Base-by-base conservation (phyloP, 306 rosid species). In the Lithocarpus polystachyus region DNA sequence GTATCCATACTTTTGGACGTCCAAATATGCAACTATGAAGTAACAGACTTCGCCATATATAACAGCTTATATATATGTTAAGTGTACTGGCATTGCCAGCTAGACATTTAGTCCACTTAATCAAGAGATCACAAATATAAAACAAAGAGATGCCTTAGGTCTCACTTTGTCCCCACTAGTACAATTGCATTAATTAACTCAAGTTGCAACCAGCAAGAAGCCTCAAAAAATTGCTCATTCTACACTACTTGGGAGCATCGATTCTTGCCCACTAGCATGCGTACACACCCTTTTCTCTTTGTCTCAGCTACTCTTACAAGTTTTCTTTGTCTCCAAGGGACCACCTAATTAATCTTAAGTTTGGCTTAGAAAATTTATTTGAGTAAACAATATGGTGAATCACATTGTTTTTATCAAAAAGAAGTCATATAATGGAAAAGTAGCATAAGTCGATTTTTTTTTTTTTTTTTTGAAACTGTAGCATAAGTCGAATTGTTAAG, bases 91-190 rank as follows among this genome's bases (percentile, higher is more conserved):
- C 70, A 61, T 59, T 71, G 86, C 84, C 75, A 45, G 43, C 69
- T 67, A n/a, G 40, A 62, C 37, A 17, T 61, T 45, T 71, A 55
- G 77, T 83, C 89, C 79, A 84, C 84, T 77, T 4, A 48, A 64
- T 72, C 55, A 22, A 76, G 77, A 82, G 77, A 65, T 64, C 73
- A 75, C 33, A 62, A 78, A 73, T 22, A 31, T 12, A 57, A 13
- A 65, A 52, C 31, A 53, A 45, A 24, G 40, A 64, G 67, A 35
- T 86, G 86, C 70, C 91, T 85, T 87, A 14, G 43, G 48, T 53
- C 81, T 77, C 75, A 92, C 91, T 79, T 73, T 81, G 88, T 87
- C 90, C 90, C 94, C 89, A 87, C 88, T 56, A 45, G 20, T 43
- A 18, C 43, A 60, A 29, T 29, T 55, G 20, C 20, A 33, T 45